Evolutionary conservation across 1,139 yeast species (phyloP).

Genomic region (Kodamaea sp.): DNA sequence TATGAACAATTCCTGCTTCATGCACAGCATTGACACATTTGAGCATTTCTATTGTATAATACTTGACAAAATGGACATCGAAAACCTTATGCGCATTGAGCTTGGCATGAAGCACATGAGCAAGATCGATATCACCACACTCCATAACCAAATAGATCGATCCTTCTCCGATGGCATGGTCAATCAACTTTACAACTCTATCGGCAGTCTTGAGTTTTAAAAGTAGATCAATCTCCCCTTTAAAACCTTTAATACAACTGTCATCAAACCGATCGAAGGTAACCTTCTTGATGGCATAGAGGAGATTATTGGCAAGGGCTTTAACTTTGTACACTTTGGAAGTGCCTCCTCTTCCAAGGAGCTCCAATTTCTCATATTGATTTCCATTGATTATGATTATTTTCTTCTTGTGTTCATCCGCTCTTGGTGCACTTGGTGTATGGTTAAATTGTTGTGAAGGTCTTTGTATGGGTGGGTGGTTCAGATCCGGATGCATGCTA

Average conservation of each 20-base stretch:
- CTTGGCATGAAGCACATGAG: slow-evolving; percentile 72
- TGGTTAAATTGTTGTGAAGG: background rate
- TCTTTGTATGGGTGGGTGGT: background rate
- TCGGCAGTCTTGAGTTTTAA: slow-evolving; percentile 58
- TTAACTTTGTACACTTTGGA: slow-evolving; percentile 88
- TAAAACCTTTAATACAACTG: slow-evolving; percentile 70
- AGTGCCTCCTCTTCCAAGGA: slow-evolving; percentile 90
- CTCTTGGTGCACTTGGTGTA: background rate
- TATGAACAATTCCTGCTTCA: slow-evolving; percentile 84
- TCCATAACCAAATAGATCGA: slow-evolving; percentile 84
- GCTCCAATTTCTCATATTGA: slow-evolving; percentile 72
- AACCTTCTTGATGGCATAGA: slow-evolving; percentile 83
- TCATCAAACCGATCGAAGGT: slow-evolving; percentile 80
- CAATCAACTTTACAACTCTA: slow-evolving; percentile 78
- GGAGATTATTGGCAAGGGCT: slow-evolving; percentile 48
- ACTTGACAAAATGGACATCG: slow-evolving; percentile 79
- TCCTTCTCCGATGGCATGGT: slow-evolving; percentile 67
- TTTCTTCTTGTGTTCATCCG: slow-evolving; percentile 25
- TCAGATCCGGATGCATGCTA: background rate
- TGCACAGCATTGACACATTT: slow-evolving; percentile 89
- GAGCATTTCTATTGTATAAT: slow-evolving; percentile 76
- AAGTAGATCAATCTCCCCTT: slow-evolving; percentile 84
- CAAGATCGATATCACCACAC: slow-evolving; percentile 90
- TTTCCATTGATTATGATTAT: slow-evolving; percentile 52
- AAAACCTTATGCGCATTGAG: slow-evolving; percentile 46